phyloP scores from a whole-genome alignment of 2,329 filamentous ascomycete genomes.

The Aspergillus sp. region DNA sequence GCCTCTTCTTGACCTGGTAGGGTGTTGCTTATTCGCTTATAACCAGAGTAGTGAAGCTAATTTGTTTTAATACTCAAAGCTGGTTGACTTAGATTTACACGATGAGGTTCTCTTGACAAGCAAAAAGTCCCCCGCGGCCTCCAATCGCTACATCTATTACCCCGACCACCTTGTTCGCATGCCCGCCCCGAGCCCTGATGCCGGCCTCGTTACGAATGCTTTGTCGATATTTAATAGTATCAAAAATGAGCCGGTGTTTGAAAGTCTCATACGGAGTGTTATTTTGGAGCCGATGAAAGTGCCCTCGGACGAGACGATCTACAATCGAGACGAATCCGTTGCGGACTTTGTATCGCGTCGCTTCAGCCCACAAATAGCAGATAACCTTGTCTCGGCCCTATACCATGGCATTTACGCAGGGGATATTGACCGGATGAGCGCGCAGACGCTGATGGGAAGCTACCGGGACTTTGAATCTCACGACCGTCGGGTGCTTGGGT shows the following conservation, averaged over 20 bases:
- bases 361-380: slow-evolving; percentile 52
- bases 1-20: slow-evolving; percentile 67
- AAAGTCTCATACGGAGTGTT: slow-evolving; percentile 37
- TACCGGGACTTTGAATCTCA: slow-evolving; percentile 45
- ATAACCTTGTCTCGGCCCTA: slow-evolving; percentile 70
- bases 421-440: slow-evolving; percentile 75
- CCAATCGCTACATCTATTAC: slow-evolving; percentile 80
- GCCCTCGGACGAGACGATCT: slow-evolving; percentile 28
- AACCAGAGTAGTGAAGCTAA: background rate
- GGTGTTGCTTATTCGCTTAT: slow-evolving; percentile 11
- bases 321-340: slow-evolving; percentile 62
- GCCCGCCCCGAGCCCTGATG: slow-evolving; percentile 40
- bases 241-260: slow-evolving; percentile 53
- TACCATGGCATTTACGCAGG: slow-evolving; percentile 91
- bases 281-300: slow-evolving; percentile 26
- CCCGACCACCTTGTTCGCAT: slow-evolving; percentile 71
- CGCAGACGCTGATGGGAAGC: slow-evolving; percentile 56
- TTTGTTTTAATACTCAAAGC: slow-evolving; percentile 36
- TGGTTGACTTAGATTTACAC: slow-evolving; percentile 53
- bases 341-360: slow-evolving; percentile 59
- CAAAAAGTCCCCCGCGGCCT: slow-evolving; percentile 47
- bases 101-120: slow-evolving; percentile 53
- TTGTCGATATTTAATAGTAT: slow-evolving; percentile 29
- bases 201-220: slow-evolving; percentile 20
- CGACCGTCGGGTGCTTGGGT: slow-evolving; percentile 13